Percentiles rank a stretch among this genome's conserved stretches.
These are phyloP conservation scores for Ustilago bromivora DNA, from an alignment of 1,284 basidiomycete species.

Conservation along the genomic window DNA sequence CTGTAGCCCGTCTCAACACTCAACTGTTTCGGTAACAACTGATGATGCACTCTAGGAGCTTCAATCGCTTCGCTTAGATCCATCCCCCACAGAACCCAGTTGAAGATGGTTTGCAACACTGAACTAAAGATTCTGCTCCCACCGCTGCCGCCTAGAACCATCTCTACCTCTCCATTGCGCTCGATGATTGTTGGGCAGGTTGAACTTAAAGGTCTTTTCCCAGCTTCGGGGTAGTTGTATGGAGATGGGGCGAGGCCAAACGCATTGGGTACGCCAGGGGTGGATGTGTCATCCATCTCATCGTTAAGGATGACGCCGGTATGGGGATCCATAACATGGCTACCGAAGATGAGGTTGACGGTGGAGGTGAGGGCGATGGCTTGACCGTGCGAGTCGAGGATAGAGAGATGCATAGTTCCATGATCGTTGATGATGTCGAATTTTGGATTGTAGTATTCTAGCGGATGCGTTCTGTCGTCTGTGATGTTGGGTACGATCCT, in stretches of 20 bases:
- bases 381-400: slow-evolving; percentile 69
- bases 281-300: slow-evolving; percentile 72
- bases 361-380: slow-evolving; percentile 71
- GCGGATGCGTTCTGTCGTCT: slow-evolving; percentile 60
- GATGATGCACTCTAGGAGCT: slow-evolving; percentile 88
- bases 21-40: slow-evolving; percentile 70
- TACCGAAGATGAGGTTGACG: slow-evolving; percentile 71
- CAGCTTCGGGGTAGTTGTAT: slow-evolving; percentile 70
- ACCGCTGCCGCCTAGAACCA: slow-evolving; percentile 70
- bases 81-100: slow-evolving; percentile 81
- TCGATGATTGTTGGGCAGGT: slow-evolving; percentile 71
- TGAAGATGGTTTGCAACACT: slow-evolving; percentile 83
- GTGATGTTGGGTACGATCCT: slow-evolving; percentile 65
- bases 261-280: slow-evolving; percentile 70
- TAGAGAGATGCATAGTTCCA: slow-evolving; percentile 71
- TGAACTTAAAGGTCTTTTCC: slow-evolving; percentile 70
- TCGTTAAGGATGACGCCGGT: slow-evolving; percentile 66
- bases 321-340: slow-evolving; percentile 50
- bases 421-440: slow-evolving; percentile 67
- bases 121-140: slow-evolving; percentile 75
- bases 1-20: slow-evolving; percentile 58
- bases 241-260: slow-evolving; percentile 69
- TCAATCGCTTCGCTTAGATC: slow-evolving; percentile 85
- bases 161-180: slow-evolving; percentile 65
- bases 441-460: slow-evolving; percentile 69